These are phyloP conservation scores for Lipomyces yamanashiensis DNA, from an alignment of 805 yeast species.

Conservation along the genomic window DNA sequence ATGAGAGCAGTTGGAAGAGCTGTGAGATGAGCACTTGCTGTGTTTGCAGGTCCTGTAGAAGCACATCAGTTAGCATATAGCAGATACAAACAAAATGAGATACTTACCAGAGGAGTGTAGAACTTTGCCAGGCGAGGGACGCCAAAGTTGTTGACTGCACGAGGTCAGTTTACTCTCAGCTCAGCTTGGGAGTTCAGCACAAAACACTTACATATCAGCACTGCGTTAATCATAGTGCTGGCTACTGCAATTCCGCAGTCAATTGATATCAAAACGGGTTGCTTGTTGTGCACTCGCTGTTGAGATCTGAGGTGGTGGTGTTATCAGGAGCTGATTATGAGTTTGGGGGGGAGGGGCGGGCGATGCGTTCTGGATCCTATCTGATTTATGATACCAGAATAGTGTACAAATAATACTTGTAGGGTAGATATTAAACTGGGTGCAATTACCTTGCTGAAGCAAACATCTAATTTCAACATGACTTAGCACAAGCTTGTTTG, in stretches of 20 bases:
- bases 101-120: conserved; percentile 72
- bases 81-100: neutral
- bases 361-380: neutral
- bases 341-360: neutral
- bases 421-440: neutral
- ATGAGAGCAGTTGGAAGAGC: conserved; percentile 75
- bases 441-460: too few species aligned
- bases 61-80: neutral
- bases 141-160: conserved; percentile 81
- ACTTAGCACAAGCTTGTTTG: too few species aligned
- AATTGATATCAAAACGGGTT: neutral
- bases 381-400: neutral
- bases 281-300: neutral
- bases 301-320: neutral
- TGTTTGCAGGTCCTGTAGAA: conserved; percentile 64
- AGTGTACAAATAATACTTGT: neutral
- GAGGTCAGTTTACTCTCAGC: neutral
- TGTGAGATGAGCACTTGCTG: conserved; percentile 81
- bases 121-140: conserved; percentile 87
- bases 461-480: neutral
- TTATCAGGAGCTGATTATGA: neutral
- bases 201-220: conserved; percentile 62
- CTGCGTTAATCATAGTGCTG: conserved; percentile 81
- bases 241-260: neutral
- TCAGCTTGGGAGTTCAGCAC: neutral